phyloP scores from a whole-genome alignment of 2,329 filamentous ascomycete genomes.

The Sarocladium strictum region DNA sequence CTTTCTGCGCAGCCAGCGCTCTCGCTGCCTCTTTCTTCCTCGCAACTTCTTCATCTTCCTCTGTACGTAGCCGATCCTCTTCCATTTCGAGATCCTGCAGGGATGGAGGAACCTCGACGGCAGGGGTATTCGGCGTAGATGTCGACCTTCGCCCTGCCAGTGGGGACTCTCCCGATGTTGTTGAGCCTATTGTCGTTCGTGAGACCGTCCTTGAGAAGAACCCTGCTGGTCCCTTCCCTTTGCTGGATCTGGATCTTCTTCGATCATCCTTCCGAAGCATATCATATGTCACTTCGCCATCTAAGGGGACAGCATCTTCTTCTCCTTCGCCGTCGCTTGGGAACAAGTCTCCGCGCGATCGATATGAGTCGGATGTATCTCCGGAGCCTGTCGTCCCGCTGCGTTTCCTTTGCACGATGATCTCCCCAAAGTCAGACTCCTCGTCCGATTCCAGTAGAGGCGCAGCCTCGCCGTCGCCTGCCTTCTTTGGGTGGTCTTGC shows the following conservation, averaged over 20 bases:
- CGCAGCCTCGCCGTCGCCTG: slow-evolving; percentile 53
- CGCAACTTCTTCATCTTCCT: slow-evolving; percentile 49
- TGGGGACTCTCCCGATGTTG: slow-evolving; percentile 28
- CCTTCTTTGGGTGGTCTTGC: slow-evolving; percentile 70
- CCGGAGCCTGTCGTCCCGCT: slow-evolving; percentile 76
- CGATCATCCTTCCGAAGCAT: slow-evolving; percentile 72
- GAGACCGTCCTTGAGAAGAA: slow-evolving; percentile 48
- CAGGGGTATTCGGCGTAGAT: slow-evolving; percentile 27
- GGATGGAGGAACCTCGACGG: slow-evolving; percentile 35
- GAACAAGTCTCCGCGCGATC: slow-evolving; percentile 84
- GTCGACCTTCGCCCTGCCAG: slow-evolving; percentile 24
- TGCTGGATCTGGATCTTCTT: slow-evolving; percentile 58
- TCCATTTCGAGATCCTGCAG: slow-evolving; percentile 47
- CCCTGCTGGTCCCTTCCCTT: slow-evolving; percentile 46
- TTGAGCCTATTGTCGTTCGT: slow-evolving; percentile 50
- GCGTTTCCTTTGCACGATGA: slow-evolving; percentile 42
- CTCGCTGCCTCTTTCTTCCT: slow-evolving; percentile 46
- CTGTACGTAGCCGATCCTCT: slow-evolving; percentile 42
- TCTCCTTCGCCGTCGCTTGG: slow-evolving; percentile 81
- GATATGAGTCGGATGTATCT: slow-evolving; percentile 77
- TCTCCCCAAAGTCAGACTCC: slow-evolving; percentile 23
- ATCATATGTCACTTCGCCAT: slow-evolving; percentile 85
- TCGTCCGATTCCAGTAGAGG: slow-evolving; percentile 53
- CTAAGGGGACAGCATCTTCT: slow-evolving; percentile 86
- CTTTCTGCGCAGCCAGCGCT: slow-evolving; percentile 43